These are phyloP conservation scores for Candida michaelii DNA, from an alignment of 805 yeast species.

Conservation along the genomic window DNA sequence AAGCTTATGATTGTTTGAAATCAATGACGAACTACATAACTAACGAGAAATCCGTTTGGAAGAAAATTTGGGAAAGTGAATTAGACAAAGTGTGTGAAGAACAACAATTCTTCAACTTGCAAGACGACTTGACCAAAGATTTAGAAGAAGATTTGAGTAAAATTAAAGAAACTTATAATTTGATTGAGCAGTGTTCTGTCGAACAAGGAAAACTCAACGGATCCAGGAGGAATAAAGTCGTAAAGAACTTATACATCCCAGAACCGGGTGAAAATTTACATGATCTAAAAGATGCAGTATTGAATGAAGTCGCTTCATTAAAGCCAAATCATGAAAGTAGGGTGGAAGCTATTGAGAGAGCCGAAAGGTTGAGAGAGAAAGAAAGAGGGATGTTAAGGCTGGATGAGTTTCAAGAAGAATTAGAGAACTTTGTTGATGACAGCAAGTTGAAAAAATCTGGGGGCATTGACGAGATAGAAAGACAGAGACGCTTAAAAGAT, in stretches of 20 bases:
- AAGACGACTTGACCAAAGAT: constrained; percentile 81
- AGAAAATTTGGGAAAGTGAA: constrained; percentile 87
- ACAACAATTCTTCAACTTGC: constrained; percentile 87
- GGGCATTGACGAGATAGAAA: constrained; percentile 84
- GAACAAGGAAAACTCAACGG: constrained; percentile 69
- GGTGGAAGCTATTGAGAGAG: constrained; percentile 83
- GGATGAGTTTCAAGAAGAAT: constrained; percentile 79
- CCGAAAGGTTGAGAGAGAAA: constrained; percentile 75
- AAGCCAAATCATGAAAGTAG: constrained; percentile 83
- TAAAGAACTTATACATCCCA: constrained; percentile 47
- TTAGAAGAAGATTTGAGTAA: constrained; percentile 76
- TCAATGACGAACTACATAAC: constrained; percentile 60
- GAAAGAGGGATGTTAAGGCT: constrained; percentile 58
- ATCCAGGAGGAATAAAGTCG: constrained; percentile 35
- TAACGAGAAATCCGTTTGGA: constrained; percentile 82
- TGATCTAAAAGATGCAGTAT: constrained; percentile 69
- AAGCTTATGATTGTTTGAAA: constrained; percentile 53
- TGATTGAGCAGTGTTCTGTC: constrained; percentile 77
- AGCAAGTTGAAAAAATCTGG: constrained; percentile 77
- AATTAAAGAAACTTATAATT: constrained; percentile 76
- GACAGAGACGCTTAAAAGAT: constrained; percentile 65
- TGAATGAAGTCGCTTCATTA: constrained; percentile 75
- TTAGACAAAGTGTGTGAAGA: constrained; percentile 89
- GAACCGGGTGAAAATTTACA: constrained; percentile 61
- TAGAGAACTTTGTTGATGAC: constrained; percentile 81